Percentiles rank a stretch among this genome's conserved stretches.
Conservation (phyloP, 2,329 filamentous ascomycete species). For the Lachnum nothofagi region DNA sequence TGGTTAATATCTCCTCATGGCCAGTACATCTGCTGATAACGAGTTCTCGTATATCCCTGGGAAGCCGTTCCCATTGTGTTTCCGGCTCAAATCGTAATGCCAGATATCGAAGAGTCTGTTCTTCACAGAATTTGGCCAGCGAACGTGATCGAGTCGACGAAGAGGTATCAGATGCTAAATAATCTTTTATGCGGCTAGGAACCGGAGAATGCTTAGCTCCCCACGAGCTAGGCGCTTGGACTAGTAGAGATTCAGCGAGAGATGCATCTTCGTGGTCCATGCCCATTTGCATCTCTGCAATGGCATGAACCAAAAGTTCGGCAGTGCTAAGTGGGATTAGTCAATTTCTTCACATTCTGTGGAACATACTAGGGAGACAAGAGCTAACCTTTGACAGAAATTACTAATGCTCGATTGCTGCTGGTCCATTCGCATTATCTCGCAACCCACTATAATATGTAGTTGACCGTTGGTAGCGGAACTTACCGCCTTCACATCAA, state of each 20-base stretch:
- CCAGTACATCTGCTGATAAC: slow-evolving; percentile 44
- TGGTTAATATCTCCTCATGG: slow-evolving; percentile 26
- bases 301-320: slow-evolving; percentile 8
- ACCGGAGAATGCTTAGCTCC: slow-evolving; percentile 12
- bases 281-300: slow-evolving; percentile 14
- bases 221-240: slow-evolving; percentile 33
- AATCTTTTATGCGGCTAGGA: slow-evolving; percentile 15
- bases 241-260: slow-evolving; percentile 28
- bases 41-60: slow-evolving; percentile 41
- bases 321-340: slow-evolving; percentile 14
- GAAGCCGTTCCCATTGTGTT: slow-evolving; percentile 46
- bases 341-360: background rate
- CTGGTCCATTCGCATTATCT: slow-evolving; percentile 8
- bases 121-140: slow-evolving; percentile 24
- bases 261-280: slow-evolving; percentile 27
- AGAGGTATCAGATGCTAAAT: slow-evolving; percentile 30
- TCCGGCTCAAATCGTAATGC: slow-evolving; percentile 47
- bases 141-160: slow-evolving; percentile 28
- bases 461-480: background rate
- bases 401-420: slow-evolving; percentile 7
- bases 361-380: no score
- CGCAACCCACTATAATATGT: slow-evolving; percentile 16
- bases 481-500: slow-evolving; percentile 7
- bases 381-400: slow-evolving; percentile 14
- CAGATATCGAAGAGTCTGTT: slow-evolving; percentile 41